Evolutionary conservation across 164 flowering plant genomes (phyloP).

Genomic region (Magnolia kwangsiensis): DNA sequence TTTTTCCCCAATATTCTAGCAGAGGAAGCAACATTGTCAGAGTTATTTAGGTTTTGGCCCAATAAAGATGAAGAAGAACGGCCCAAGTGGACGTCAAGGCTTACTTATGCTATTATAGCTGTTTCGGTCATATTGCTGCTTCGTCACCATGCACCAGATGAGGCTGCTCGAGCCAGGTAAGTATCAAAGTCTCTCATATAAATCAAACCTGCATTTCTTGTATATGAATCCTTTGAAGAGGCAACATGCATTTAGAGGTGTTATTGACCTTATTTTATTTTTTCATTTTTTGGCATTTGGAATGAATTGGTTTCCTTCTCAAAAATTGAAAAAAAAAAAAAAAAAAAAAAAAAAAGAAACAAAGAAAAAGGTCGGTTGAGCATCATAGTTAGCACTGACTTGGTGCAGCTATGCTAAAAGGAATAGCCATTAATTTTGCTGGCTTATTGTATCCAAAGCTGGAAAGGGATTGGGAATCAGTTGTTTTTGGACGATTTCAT

Average conservation of each 20-base stretch:
- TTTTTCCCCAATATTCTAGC: constrained; percentile 96
- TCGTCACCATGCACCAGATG: constrained; percentile 97
- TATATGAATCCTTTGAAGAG: no score
- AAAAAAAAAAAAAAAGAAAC: no score
- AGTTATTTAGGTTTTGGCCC: constrained; percentile 93
- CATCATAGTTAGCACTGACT: neutral
- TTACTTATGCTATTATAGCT: constrained; percentile 64
- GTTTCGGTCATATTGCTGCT: constrained; percentile 59
- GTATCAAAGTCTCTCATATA: constrained; percentile 9
- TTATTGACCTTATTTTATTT: neutral
- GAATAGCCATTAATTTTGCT: no score
- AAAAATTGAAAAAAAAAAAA: no score
- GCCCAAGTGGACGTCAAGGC: constrained; percentile 92
- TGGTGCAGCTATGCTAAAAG: no score
- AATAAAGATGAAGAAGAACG: constrained; percentile 90
- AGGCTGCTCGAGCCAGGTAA: constrained; percentile 98
- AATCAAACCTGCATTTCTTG: neutral
- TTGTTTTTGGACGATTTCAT: no score
- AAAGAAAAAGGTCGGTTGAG: no score
- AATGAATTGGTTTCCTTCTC: no score
- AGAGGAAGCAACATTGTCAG: constrained; percentile 91
- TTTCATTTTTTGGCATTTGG: neutral
- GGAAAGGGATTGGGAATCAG: no score
- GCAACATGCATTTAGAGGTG: neutral
- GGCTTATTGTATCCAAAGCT: no score